Evolutionary conservation across 1,139 yeast species (phyloP).

Genomic region (Insectozyma bohioensis): DNA sequence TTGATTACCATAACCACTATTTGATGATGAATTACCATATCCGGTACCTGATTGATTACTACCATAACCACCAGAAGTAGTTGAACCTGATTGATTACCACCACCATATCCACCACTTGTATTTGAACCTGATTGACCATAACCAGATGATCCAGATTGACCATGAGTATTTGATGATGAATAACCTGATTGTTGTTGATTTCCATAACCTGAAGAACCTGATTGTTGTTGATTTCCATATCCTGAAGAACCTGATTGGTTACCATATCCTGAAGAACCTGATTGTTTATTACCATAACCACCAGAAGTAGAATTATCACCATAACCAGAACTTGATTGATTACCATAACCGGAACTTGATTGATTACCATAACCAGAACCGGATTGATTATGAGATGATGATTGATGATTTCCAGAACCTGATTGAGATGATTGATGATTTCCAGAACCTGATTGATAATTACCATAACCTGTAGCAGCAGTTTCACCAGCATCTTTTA

Average conservation of each 20-base stretch:
- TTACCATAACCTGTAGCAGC: conserved; percentile 5
- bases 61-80: conserved; percentile 6
- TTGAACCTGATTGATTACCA: conserved; percentile 7
- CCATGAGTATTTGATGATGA: conserved; percentile 1
- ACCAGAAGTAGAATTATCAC: conserved; percentile 2
- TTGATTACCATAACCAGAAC: conserved; percentile 6
- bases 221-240: conserved; percentile 6
- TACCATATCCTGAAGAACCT: conserved; percentile 5
- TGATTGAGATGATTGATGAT: conserved; percentile 5
- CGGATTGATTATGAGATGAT: background rate
- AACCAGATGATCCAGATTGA: conserved; percentile 2
- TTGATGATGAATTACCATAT: conserved; percentile 2
- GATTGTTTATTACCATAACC: conserved; percentile 3
- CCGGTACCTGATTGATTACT: too few species aligned
- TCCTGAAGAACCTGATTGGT: conserved; percentile 9
- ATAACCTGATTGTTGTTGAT: conserved; percentile 10
- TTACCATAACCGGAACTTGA: conserved; percentile 4
- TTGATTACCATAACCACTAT: conserved; percentile 2
- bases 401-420: conserved; percentile 7
- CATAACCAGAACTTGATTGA: conserved; percentile 6
- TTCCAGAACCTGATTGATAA: conserved; percentile 6
- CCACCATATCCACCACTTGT: too few species aligned
- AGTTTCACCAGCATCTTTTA: conserved; percentile 4
- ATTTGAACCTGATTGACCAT: conserved; percentile 4
- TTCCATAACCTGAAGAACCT: conserved; percentile 12